phyloP scores from a whole-genome alignment of 257 asterid genomes.

The Solanum pinnatisectum region DNA sequence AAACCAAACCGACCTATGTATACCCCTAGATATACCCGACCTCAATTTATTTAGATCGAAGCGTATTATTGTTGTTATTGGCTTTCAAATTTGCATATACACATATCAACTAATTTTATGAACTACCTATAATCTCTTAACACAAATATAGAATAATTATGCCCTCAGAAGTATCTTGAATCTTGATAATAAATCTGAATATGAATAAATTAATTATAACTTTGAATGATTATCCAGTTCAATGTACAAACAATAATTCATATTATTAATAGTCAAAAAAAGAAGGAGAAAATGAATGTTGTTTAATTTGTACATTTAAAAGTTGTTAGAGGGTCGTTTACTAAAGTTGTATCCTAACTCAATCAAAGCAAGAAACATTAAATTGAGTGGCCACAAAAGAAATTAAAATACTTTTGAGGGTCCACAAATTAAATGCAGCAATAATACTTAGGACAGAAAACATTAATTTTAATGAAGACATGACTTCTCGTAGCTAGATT shows the following conservation, averaged over 20 bases:
- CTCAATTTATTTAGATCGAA: not conserved
- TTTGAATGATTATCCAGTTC: not conserved
- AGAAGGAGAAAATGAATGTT: not conserved
- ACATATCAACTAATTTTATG: not conserved
- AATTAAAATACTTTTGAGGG: not conserved
- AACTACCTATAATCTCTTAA: accelerated
- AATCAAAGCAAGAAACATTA: not conserved
- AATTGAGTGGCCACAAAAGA: not conserved
- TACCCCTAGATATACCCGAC: not conserved
- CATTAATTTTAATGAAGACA: conserved; percentile 1
- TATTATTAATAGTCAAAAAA: not conserved
- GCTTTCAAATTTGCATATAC: accelerated
- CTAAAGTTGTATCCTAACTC: not conserved
- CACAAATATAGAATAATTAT: not conserved
- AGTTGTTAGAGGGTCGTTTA: not conserved
- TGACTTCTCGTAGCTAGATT: conserved; percentile 6
- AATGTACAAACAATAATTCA: not conserved
- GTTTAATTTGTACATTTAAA: not conserved
- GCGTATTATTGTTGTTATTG: not conserved
- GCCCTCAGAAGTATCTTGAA: not conserved
- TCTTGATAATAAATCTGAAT: not conserved
- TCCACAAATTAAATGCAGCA: conserved; percentile 10
- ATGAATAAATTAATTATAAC: not conserved
- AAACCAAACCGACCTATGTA: too few relatives aligned
- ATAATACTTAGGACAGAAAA: conserved; percentile 2